These are phyloP conservation scores for Termitomyces sp. DNA, from an alignment of 768 basidiomycete genomes.

Conservation along the genomic window DNA sequence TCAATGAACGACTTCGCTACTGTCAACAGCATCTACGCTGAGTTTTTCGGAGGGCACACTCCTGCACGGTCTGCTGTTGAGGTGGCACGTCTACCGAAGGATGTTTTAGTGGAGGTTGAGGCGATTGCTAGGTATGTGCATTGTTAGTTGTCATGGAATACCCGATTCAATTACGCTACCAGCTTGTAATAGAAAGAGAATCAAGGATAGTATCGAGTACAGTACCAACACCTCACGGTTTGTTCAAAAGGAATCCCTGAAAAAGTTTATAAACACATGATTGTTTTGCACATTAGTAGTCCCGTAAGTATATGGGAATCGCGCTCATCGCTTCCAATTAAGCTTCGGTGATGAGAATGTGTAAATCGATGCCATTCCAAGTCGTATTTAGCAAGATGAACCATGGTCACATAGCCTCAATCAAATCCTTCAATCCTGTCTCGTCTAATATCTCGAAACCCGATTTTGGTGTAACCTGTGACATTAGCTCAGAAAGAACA, in stretches of 20 bases:
- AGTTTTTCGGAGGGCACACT: constrained; percentile 86
- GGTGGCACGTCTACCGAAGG: constrained; percentile 82
- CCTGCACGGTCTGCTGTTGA: constrained; percentile 93
- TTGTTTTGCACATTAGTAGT: not conserved
- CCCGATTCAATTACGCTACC: constrained; percentile 1
- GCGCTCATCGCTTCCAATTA: not conserved
- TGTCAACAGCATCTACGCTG: constrained; percentile 78
- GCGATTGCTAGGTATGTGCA: constrained; percentile 67
- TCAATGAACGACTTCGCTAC: constrained; percentile 85
- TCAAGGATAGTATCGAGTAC: not conserved
- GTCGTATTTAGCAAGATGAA: not conserved
- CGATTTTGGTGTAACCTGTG: constrained; percentile 69
- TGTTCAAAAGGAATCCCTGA: not conserved
- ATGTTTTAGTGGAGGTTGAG: constrained; percentile 91
- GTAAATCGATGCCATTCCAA: constrained; percentile 3
- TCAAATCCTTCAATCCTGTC: constrained; percentile 72
- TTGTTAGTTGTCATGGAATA: not conserved
- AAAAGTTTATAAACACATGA: constrained; percentile 9
- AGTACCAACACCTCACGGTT: not conserved
- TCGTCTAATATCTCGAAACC: constrained; percentile 93
- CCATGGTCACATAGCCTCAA: constrained; percentile 69
- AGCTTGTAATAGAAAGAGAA: constrained; percentile 29
- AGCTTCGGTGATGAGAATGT: not conserved
- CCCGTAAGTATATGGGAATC: not conserved
- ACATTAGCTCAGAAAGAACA: not conserved